Conservation (phyloP, 176 grass and related monocot species). For the Eragrostis nindensis region DNA sequence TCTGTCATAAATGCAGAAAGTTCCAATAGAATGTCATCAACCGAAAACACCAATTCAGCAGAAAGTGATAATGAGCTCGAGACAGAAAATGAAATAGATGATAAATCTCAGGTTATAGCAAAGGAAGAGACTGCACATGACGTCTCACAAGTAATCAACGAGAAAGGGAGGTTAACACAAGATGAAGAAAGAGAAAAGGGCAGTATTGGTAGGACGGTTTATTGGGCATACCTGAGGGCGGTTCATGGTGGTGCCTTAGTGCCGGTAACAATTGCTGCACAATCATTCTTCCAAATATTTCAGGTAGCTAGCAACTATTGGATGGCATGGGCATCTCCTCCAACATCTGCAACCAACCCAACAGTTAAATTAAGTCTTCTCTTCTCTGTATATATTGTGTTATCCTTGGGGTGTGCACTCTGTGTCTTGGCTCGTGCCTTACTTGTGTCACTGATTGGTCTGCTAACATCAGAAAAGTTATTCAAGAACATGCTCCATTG, state of each 20-base stretch:
- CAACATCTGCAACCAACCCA: slow-evolving; percentile 55
- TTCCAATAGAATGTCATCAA: slow-evolving; percentile 69
- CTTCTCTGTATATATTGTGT: slow-evolving; percentile 66
- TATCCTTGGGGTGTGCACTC: slow-evolving; percentile 71
- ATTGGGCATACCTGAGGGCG: slow-evolving; percentile 83
- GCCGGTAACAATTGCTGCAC: slow-evolving; percentile 67
- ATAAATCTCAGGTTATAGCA: slow-evolving; percentile 64
- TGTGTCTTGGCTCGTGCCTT: slow-evolving; percentile 63
- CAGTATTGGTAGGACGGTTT: slow-evolving; percentile 79
- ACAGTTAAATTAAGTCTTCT: slow-evolving; percentile 60
- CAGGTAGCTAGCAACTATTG: slow-evolving; percentile 98
- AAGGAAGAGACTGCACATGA: slow-evolving; percentile 85
- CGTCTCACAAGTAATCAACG: slow-evolving; percentile 58
- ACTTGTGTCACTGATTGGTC: slow-evolving; percentile 60
- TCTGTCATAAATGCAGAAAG: slow-evolving; percentile 78
- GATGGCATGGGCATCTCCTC: slow-evolving; percentile 92
- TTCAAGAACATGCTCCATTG: slow-evolving; percentile 84
- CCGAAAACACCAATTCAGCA: slow-evolving; percentile 26
- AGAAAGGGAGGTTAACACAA: slow-evolving; percentile 86
- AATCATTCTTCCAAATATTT: slow-evolving; percentile 79
- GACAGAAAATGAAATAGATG: slow-evolving; percentile 50
- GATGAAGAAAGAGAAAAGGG: slow-evolving; percentile 96
- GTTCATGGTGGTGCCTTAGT: slow-evolving; percentile 73
- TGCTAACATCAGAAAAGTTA: slow-evolving; percentile 78
- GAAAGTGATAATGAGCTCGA: slow-evolving; percentile 51